Conservation (phyloP, 306 rosid species). For the Ormosia emarginata region DNA sequence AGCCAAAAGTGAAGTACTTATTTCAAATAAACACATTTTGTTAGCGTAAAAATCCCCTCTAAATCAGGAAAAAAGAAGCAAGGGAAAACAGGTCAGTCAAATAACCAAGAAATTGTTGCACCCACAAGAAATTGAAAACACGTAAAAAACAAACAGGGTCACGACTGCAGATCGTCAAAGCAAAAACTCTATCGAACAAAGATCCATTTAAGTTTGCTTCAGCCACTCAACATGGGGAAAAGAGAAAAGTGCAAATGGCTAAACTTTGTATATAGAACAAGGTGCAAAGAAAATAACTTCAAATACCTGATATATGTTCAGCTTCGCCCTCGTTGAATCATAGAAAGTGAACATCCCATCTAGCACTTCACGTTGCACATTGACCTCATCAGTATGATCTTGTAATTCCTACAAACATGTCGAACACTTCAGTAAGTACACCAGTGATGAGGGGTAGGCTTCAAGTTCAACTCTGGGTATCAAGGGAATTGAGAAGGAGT, state of each 20-base stretch:
- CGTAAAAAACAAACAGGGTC: neutral
- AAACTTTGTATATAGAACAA: neutral
- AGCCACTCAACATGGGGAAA: neutral
- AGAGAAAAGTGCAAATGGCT: neutral
- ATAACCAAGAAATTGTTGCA: neutral
- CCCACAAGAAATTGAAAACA: neutral
- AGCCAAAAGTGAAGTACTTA: neutral
- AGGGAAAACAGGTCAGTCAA: neutral
- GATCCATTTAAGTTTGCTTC: conserved; percentile 17
- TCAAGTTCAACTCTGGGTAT: neutral
- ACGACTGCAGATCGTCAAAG: neutral
- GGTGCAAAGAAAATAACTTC: conserved; percentile 1
- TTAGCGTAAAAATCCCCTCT: neutral
- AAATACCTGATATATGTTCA: conserved; percentile 83
- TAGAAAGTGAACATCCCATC: conserved; percentile 91
- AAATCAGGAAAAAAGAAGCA: neutral
- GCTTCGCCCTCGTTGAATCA: conserved; percentile 62
- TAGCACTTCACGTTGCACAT: conserved; percentile 74
- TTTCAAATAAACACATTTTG: neutral
- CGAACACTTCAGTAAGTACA: conserved; percentile 16
- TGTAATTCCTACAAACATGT: conserved; percentile 71
- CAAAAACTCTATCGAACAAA: neutral
- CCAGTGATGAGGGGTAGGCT: neutral
- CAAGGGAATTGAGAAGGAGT: neutral
- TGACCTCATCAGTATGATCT: conserved; percentile 78